Percentiles rank a stretch among this genome's conserved stretches.
Evolutionary conservation across 2,329 filamentous ascomycete species (phyloP).

Genomic region (Botrytis cinerea): DNA sequence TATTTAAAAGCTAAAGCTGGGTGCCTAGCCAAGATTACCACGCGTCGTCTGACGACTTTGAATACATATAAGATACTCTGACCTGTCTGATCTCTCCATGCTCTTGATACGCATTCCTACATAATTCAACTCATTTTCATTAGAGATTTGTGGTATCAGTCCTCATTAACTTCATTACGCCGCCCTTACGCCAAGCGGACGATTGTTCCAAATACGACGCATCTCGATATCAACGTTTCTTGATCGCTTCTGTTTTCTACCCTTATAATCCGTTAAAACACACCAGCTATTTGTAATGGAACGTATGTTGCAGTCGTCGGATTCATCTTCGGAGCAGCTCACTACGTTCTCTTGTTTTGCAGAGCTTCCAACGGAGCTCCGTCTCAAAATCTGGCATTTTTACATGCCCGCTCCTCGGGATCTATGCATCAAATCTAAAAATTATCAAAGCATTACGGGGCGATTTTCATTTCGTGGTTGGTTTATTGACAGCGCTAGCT

Average conservation of each 20-base stretch:
- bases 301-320: background rate
- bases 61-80: background rate
- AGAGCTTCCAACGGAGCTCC: constrained; percentile 33
- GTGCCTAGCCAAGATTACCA: background rate
- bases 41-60: background rate
- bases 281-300: background rate
- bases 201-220: background rate
- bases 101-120: background rate
- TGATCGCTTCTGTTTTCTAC: background rate
- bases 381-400: constrained; percentile 34
- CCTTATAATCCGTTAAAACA: too few species aligned
- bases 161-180: too few species aligned
- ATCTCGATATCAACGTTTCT: background rate
- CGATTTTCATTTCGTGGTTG: background rate
- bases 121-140: background rate
- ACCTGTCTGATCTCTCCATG: background rate
- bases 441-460: background rate
- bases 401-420: background rate
- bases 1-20: background rate
- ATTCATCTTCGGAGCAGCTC: background rate
- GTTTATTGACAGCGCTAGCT: background rate
- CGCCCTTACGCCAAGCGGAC: background rate
- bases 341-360: constrained; percentile 31
- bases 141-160: too few species aligned
- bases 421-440: background rate